A percentile compares a stretch with the other conserved stretches of the same genome.
Evolutionary conservation across 163 green algal species (phyloP).

Genomic region (Chlamydomonas reinhardtii): DNA sequence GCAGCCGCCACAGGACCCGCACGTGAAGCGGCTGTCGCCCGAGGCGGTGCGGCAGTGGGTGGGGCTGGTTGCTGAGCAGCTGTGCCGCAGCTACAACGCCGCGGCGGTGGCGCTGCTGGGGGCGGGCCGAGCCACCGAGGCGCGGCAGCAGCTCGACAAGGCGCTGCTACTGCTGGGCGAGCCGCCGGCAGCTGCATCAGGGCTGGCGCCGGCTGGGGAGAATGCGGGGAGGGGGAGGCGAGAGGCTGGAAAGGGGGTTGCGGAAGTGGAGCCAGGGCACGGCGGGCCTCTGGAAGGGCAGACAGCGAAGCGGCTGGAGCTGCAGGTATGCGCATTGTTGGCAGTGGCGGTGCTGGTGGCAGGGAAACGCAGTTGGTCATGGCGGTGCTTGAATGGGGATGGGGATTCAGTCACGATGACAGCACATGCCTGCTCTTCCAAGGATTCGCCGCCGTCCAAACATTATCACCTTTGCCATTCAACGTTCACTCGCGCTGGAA

Average conservation of each 20-base stretch:
- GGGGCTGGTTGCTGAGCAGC: neutral
- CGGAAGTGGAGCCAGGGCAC: neutral
- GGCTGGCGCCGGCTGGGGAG: no score
- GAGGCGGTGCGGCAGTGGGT: neutral
- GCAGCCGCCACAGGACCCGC: neutral
- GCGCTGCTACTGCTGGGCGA: conserved; percentile 40
- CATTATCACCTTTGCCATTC: no score
- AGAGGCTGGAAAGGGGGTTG: no score
- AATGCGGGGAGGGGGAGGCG: no score
- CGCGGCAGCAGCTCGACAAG: conserved; percentile 48
- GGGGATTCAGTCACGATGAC: no score
- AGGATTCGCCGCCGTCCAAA: no score
- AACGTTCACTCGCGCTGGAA: no score
- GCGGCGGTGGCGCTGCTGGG: conserved; percentile 41
- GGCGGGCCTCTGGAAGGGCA: conserved; percentile 31
- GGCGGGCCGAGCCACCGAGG: conserved; percentile 1
- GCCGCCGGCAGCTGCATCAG: no score
- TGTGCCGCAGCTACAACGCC: conserved; percentile 48
- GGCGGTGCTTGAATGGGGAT: neutral
- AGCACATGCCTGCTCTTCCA: no score
- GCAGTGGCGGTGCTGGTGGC: no score
- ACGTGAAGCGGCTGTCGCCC: no score
- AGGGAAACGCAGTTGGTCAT: neutral
- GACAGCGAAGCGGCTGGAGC: conserved; percentile 11
- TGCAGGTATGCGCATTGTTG: conserved; percentile 41